Evolutionary conservation across 441 rosid species (phyloP).

Genomic region (Raphanus hybrid): DNA sequence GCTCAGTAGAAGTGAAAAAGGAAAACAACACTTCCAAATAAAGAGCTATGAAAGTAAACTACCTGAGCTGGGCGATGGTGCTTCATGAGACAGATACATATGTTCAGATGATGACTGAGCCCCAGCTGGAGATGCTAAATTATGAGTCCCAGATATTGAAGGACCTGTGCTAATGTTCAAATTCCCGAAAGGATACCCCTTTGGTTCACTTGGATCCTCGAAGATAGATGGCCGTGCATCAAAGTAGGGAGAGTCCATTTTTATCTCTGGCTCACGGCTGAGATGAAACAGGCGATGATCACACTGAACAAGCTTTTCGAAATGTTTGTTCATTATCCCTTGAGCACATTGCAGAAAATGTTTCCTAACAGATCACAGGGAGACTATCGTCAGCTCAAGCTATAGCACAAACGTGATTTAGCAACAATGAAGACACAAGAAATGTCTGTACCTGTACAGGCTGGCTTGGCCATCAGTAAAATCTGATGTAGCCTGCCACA

Average conservation of each 20-base stretch:
- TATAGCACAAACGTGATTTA: background rate
- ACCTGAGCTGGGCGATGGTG: constrained; percentile 96
- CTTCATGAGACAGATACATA: constrained; percentile 68
- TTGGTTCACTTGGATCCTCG: constrained; percentile 72
- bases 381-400: constrained; percentile 25
- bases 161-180: constrained; percentile 50
- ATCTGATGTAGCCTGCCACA: constrained; percentile 98
- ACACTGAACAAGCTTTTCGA: constrained; percentile 96
- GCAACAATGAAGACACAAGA: constrained; percentile 10
- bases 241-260: constrained; percentile 84
- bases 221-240: constrained; percentile 65
- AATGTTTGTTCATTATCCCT: constrained; percentile 86
- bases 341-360: constrained; percentile 93
- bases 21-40: background rate
- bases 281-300: constrained; percentile 85
- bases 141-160: constrained; percentile 57
- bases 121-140: constrained; percentile 64
- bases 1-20: constrained; percentile 4
- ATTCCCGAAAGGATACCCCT: constrained; percentile 54
- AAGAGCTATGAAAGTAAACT: constrained; percentile 5
- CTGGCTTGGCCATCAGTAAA: constrained; percentile 97
- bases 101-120: constrained; percentile 76
- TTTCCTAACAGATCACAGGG: constrained; percentile 53
- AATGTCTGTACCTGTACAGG: constrained; percentile 62
- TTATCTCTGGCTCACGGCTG: constrained; percentile 82